Conservation (phyloP, 2,329 filamentous ascomycete genomes). For the Fusarium anguioides region DNA sequence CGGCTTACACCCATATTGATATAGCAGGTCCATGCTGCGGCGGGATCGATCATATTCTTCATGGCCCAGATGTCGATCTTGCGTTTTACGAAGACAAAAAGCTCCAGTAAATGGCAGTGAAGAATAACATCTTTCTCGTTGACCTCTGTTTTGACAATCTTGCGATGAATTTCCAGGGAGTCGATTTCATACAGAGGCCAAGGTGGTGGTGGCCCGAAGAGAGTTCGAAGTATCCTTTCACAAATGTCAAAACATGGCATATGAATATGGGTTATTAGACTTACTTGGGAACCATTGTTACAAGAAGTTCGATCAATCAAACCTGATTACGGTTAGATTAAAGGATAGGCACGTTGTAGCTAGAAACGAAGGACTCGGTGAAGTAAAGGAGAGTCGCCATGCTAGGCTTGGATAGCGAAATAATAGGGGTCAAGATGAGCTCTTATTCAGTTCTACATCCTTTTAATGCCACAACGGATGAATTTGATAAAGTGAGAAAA, state of each 20-base stretch:
- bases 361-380: background rate
- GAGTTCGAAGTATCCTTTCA: background rate
- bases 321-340: background rate
- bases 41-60: background rate
- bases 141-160: constrained; percentile 2
- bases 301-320: background rate
- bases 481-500: background rate
- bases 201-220: background rate
- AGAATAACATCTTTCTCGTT: constrained; percentile 3
- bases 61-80: constrained; percentile 20
- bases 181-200: background rate
- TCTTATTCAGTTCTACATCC: background rate
- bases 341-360: background rate
- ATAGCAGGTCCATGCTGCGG: constrained; percentile 32
- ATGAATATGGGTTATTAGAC: background rate
- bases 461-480: background rate
- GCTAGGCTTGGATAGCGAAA: background rate
- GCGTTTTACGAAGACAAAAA: constrained; percentile 14
- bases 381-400: background rate
- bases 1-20: constrained; percentile 29
- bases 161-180: background rate
- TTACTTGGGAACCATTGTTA: constrained; percentile 4
- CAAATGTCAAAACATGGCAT: background rate
- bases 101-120: constrained; percentile 28
- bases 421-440: background rate